These are phyloP conservation scores for Diversispora epigaea DNA, from an alignment of 192 early-diverging fungal species.

Conservation along the genomic window DNA sequence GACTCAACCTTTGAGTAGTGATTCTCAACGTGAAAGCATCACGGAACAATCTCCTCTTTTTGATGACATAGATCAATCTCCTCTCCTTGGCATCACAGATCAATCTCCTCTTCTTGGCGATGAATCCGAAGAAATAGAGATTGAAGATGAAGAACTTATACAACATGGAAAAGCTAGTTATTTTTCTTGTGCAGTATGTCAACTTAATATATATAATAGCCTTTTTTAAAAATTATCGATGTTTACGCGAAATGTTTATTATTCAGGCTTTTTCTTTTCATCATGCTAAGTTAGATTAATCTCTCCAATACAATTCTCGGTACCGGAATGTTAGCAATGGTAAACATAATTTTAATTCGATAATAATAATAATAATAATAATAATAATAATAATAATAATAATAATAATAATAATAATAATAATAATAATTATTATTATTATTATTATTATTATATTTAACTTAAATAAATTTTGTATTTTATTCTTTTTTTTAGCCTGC, in stretches of 20 bases:
- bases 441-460: neutral
- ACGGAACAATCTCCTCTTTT: too few relatives aligned
- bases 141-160: neutral
- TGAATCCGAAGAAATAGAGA: neutral
- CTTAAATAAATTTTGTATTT: neutral
- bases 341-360: constrained; percentile 31
- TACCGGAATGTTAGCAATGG: constrained; percentile 98
- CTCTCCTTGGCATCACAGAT: neutral
- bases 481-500: constrained; percentile 59
- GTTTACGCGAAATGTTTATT: neutral
- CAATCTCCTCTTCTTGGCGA: neutral
- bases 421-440: too few relatives aligned
- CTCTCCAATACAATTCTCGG: constrained; percentile 95
- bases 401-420: too few relatives aligned
- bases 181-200: constrained; percentile 25
- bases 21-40: neutral
- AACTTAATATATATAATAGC: neutral
- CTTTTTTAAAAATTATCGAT: neutral
- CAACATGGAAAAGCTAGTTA: neutral
- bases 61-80: neutral
- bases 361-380: too few relatives aligned
- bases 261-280: neutral
- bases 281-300: constrained; percentile 59
- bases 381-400: too few relatives aligned
- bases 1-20: neutral